Evolutionary conservation across 148 eudicot genomes (phyloP).

Genomic region (Agrostemma githago): DNA sequence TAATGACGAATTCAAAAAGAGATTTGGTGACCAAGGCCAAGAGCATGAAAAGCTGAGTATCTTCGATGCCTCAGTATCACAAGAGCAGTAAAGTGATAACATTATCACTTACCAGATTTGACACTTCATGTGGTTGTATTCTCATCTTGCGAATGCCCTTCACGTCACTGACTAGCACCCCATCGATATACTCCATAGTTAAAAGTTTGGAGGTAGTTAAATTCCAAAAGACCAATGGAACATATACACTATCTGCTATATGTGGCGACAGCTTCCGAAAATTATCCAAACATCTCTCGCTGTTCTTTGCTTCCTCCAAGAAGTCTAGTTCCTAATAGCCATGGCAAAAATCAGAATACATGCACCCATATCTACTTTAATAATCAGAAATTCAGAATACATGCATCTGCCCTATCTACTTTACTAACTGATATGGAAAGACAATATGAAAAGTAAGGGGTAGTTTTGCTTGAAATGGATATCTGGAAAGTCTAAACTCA

Average conservation of each 20-base stretch:
- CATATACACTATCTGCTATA: constrained; percentile 78
- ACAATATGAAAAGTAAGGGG: not conserved
- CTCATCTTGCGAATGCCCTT: constrained; percentile 62
- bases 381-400: constrained; percentile 8
- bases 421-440: not conserved
- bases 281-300: constrained; percentile 78
- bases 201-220: constrained; percentile 81
- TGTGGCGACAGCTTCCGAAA: constrained; percentile 82
- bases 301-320: constrained; percentile 84
- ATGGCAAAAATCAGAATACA: constrained; percentile 17
- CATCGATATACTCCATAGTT: constrained; percentile 94
- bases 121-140: constrained; percentile 66
- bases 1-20: not conserved
- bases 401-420: not conserved
- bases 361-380: not conserved
- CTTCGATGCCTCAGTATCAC: not conserved
- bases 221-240: constrained; percentile 73
- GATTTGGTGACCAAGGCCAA: not conserved
- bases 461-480: not conserved
- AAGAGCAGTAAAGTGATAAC: constrained; percentile 22
- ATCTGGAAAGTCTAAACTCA: not conserved
- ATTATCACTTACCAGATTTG: constrained; percentile 50
- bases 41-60: not conserved
- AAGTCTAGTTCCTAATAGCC: constrained; percentile 87
- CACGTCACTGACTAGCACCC: constrained; percentile 66